Base-by-base conservation (phyloP, 495 filamentous ascomycete species). In the Xylaria curta region DNA sequence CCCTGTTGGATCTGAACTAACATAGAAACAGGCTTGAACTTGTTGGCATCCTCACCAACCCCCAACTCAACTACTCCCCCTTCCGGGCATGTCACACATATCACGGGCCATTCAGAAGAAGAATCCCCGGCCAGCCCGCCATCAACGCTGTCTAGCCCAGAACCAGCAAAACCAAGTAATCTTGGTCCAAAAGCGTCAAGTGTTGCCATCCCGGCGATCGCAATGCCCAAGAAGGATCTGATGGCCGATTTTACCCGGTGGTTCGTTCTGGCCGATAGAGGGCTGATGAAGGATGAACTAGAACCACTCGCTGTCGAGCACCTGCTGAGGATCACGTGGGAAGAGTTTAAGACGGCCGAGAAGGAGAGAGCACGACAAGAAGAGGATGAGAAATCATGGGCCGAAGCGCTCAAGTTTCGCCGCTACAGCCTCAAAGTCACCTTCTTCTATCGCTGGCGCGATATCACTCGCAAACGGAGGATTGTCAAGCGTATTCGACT, bases 371-470 rank as follows among this genome's bases (percentile, higher is more conserved):
- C 72, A 53, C 75, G 75, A 36, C 75, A 74, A 59, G 86, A 85
- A 40, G 82, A 83, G 56, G 83, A 85, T 24, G 79, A 83, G 7
- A 56, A 73, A 28, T 82, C 81, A 0, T 81, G 79, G 78, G 70
- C 76, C 4, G 68, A 80, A 49, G 82, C 83, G 36, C 76, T 81
- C 28, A 65, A 81, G 15, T 84, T 81, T 73, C 78, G 82, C 71
- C 73, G 67, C 17, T 79, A 83, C 51, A 83, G 78, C 15, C 76
- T 89, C 36, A 71, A 74, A 15, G 78, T 83, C 38, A 87, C 85
- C 59, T 89, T 80, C 75, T 84, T 84, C 38, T 83, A 84, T 60
- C 73, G 76, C 13, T 89, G 87, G 87, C 80, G 82, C 60, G 73
- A 84, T 33, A 75, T 71, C 31, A 82, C 83, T 13, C 75, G 82